Conservation (phyloP, 768 basidiomycete species). For the Podaxis sp. region DNA sequence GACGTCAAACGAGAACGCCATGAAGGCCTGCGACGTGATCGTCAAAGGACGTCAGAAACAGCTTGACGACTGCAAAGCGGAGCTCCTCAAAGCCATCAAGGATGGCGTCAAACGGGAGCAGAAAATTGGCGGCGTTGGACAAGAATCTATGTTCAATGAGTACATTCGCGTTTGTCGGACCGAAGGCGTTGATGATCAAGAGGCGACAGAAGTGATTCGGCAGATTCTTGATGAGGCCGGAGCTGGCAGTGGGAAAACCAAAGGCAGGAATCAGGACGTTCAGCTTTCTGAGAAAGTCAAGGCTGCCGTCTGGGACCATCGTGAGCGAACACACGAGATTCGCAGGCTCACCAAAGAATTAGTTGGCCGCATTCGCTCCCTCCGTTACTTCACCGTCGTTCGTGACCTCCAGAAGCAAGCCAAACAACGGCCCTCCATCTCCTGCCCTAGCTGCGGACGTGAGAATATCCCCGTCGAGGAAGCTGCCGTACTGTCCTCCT, state of each 20-base stretch:
- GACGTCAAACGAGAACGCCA: conserved; percentile 65
- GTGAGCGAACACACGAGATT: conserved; percentile 84
- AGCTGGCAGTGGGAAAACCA: conserved; percentile 43
- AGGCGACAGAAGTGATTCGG: conserved; percentile 60
- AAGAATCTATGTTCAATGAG: conserved; percentile 78
- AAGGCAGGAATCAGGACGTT: conserved; percentile 52
- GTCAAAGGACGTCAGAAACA: conserved; percentile 78
- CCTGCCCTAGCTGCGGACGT: conserved; percentile 60
- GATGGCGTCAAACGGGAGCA: conserved; percentile 68
- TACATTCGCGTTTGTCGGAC: conserved; percentile 65
- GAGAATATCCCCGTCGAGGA: conserved; percentile 57
- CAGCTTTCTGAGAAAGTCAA: conserved; percentile 50
- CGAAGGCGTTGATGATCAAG: conserved; percentile 74
- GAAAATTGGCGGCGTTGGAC: conserved; percentile 52
- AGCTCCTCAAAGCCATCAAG: conserved; percentile 63
- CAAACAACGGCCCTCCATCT: conserved; percentile 50
- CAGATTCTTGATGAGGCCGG: conserved; percentile 59
- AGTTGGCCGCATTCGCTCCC: conserved; percentile 82
- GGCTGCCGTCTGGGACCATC: conserved; percentile 72
- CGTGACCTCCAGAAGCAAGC: conserved; percentile 81
- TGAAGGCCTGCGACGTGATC: conserved; percentile 91
- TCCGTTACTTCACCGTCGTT: conserved; percentile 89
- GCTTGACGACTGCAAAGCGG: conserved; percentile 71
- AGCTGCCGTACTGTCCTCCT: conserved; percentile 84
- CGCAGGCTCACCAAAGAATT: conserved; percentile 84